Conservation (phyloP, 2,329 filamentous ascomycete genomes). For the Malbranchea cinnamomea region DNA sequence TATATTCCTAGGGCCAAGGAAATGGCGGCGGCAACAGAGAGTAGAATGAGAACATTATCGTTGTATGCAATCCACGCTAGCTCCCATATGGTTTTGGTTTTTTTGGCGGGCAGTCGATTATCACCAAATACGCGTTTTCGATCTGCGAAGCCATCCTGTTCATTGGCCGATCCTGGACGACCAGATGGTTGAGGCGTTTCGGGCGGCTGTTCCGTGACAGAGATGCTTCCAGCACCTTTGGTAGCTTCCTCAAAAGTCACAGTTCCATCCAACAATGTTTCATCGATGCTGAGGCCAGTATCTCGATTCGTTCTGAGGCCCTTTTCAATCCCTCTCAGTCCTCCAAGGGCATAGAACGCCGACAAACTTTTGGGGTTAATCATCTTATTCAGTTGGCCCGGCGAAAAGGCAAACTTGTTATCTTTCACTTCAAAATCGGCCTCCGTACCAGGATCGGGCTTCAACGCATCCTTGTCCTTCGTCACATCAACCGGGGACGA, state of each 20-base stretch:
- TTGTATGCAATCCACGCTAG: conserved; percentile 71
- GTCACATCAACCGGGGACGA: conserved; percentile 35
- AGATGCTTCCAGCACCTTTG: conserved; percentile 11
- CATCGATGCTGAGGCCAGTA: conserved; percentile 55
- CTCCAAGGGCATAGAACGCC: conserved; percentile 62
- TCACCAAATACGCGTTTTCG: conserved; percentile 55
- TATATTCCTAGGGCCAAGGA: conserved; percentile 63
- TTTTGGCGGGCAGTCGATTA: conserved; percentile 53
- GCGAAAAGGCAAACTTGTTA: conserved; percentile 58
- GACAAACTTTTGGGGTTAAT: conserved; percentile 64
- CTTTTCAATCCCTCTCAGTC: conserved; percentile 56
- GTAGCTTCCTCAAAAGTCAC: conserved; percentile 53
- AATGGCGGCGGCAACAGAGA: conserved; percentile 56
- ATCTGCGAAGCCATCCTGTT: conserved; percentile 37
- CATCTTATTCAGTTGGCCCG: conserved; percentile 60
- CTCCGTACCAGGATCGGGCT: conserved; percentile 57
- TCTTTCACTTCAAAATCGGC: conserved; percentile 51
- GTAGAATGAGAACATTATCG: conserved; percentile 61
- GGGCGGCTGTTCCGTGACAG: conserved; percentile 9
- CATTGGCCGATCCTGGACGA: conserved; percentile 9
- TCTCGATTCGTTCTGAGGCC: conserved; percentile 52
- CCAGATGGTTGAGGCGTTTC: conserved; percentile 8
- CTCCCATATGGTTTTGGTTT: conserved; percentile 53
- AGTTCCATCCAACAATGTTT: conserved; percentile 45
- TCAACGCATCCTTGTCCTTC: conserved; percentile 46